phyloP scores from a whole-genome alignment of 1,284 basidiomycete species.

The Leccinum fuscescens region DNA sequence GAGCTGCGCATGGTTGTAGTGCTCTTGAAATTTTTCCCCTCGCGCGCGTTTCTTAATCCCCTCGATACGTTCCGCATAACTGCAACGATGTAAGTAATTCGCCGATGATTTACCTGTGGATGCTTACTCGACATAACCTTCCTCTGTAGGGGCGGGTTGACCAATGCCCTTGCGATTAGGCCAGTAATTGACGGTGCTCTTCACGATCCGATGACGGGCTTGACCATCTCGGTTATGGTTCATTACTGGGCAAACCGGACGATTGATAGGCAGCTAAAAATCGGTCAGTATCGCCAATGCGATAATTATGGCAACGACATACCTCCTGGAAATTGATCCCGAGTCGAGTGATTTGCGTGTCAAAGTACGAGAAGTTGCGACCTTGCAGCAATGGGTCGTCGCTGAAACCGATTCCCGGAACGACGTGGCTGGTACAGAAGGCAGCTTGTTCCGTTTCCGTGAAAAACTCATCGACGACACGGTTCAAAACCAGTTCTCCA shows the following conservation, averaged over 20 bases:
- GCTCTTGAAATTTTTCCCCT: conserved; percentile 72
- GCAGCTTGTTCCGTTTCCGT: conserved; percentile 81
- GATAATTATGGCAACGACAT: not conserved
- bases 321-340: conserved; percentile 74
- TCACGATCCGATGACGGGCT: conserved; percentile 56
- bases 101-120: not conserved
- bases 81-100: conserved; percentile 20
- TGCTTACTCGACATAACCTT: conserved; percentile 60
- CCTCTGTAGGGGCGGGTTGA: conserved; percentile 49
- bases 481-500: conserved; percentile 73
- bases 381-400: conserved; percentile 83
- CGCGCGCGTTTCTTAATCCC: conserved; percentile 72
- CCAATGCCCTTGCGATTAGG: conserved; percentile 66
- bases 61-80: conserved; percentile 47
- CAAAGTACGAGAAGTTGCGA: conserved; percentile 82
- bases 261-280: conserved; percentile 73
- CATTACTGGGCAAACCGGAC: conserved; percentile 77
- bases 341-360: conserved; percentile 74
- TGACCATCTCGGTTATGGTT: conserved; percentile 72
- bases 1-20: conserved; percentile 68
- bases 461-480: conserved; percentile 73
- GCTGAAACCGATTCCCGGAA: conserved; percentile 80
- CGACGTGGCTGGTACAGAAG: conserved; percentile 80
- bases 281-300: conserved; percentile 5
- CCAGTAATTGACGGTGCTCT: conserved; percentile 68